Percentiles rank a stretch among this genome's conserved stretches.
Evolutionary conservation across 108 stramenopile species (phyloP).

Genomic region (Cylindrotheca fusiformis): DNA sequence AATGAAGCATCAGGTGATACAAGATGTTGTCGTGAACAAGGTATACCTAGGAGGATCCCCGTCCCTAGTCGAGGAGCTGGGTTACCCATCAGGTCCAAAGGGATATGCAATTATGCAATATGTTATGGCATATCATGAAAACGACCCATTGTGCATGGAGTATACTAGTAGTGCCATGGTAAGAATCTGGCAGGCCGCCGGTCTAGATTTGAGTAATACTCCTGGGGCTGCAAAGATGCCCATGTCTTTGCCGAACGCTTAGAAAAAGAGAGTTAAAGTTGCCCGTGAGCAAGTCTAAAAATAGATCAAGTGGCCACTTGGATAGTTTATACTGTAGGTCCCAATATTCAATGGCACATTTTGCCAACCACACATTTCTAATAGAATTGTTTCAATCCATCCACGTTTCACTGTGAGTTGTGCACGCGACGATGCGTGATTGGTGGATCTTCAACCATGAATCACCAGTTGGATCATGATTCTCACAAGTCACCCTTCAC

Average conservation of each 20-base stretch:
- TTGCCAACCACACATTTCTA: too few species aligned
- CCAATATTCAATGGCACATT: too few species aligned
- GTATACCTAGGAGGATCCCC: conserved; percentile 71
- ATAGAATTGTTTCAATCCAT: too few species aligned
- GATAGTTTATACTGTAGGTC: too few species aligned
- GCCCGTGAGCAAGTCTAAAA: too few species aligned
- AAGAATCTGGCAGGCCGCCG: conserved; percentile 72
- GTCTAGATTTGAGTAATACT: conserved; percentile 52
- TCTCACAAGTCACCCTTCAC: too few species aligned
- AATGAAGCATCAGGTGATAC: conserved; percentile 72
- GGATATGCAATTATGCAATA: conserved; percentile 85
- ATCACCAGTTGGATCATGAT: too few species aligned
- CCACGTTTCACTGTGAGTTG: too few species aligned
- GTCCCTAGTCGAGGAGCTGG: conserved; percentile 61
- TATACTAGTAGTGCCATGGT: conserved; percentile 79
- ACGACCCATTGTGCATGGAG: conserved; percentile 79
- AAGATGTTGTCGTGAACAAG: conserved; percentile 68
- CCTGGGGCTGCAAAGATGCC: conserved; percentile 27
- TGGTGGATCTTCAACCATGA: too few species aligned
- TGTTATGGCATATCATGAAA: conserved; percentile 83
- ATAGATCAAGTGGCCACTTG: too few species aligned
- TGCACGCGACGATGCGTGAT: too few species aligned
- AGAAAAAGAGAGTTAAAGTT: background rate
- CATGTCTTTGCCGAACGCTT: conserved; percentile 9
- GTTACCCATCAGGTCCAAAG: conserved; percentile 68